Evolutionary conservation across 1,284 basidiomycete species (phyloP).

Genomic region (Boletus semigastroideus): DNA sequence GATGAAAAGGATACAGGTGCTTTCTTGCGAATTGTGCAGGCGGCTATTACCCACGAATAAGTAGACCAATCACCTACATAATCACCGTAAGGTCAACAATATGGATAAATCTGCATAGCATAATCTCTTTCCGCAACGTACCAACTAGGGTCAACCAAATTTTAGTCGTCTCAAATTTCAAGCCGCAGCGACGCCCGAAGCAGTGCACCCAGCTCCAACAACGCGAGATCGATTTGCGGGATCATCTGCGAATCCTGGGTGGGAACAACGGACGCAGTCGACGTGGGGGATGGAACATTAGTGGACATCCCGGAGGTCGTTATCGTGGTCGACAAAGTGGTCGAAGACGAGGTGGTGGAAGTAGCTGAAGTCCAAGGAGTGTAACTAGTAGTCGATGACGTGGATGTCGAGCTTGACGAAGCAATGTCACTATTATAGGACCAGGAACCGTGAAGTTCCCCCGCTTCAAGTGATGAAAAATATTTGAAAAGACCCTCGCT

Average conservation of each 20-base stretch:
- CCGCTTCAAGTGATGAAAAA: constrained; percentile 37
- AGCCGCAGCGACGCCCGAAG: constrained; percentile 16
- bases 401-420: constrained; percentile 20
- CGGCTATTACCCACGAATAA: constrained; percentile 23
- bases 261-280: constrained; percentile 10
- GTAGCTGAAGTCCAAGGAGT: constrained; percentile 12
- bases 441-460: constrained; percentile 43
- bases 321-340: constrained; percentile 5
- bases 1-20: constrained; percentile 14
- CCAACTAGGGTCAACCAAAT: no score
- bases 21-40: constrained; percentile 31
- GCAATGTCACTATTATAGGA: constrained; percentile 28
- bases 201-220: constrained; percentile 26
- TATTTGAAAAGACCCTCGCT: constrained; percentile 46
- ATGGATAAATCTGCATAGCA: not conserved
- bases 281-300: constrained; percentile 7
- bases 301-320: constrained; percentile 10
- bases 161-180: not conserved
- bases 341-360: constrained; percentile 3
- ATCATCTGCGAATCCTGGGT: constrained; percentile 23
- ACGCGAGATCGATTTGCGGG: constrained; percentile 23
- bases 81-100: not conserved
- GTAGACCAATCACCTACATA: constrained; percentile 3
- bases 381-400: constrained; percentile 8
- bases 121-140: no score